Base-by-base conservation (phyloP, 805 yeast genomes). In the Lipomyces sp. region DNA sequence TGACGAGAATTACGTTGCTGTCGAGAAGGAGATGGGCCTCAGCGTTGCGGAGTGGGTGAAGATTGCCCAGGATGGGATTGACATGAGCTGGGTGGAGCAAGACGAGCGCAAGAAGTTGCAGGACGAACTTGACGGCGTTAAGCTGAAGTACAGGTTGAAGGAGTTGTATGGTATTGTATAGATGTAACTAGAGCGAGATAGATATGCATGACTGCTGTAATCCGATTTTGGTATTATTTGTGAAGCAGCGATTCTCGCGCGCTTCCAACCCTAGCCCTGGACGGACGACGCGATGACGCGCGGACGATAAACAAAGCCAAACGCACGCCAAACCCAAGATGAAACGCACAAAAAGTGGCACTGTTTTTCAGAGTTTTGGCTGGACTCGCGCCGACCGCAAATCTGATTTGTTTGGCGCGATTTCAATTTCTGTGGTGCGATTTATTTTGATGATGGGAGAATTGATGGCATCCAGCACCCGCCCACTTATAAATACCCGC, bases 61-160 rank as follows among this genome's bases (percentile, higher is more conserved):
- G 62, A 85, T 90, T 71, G 91, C 90, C 2, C 78, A 80, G 70
- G 87, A 88, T 73, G 84, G 88, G 60, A 88, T 90, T 70, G 77
- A 82, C 30, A 93, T 94, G 51, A 87, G 93, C 5, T 89, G 93
- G 92, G 84, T 88, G 71, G 81, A 81, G 51, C 84, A 82, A n/a
- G 79, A 72, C 15, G 85, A 88, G 76, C 77, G 81, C 61, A 75
- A 78, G 58, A 82, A 81, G 64, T 78, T 90, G 70, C 73, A 78
- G 60, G 75, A 61, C 32, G 70, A 68, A 59, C 62, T 69, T 18
- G 68, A 63, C 51, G 69, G 62, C 3, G 71, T 69, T 35, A 63
- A 63, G 63, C 51, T 33, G 18, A 68, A 69, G 64, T 65, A 69
- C 61, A 64, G 62, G 58, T 54, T 67, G 50, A 61, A 64, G 64